Evolutionary conservation across 192 early-diverging fungal species (phyloP), one percentile per base, ranked within the genome.

Genomic region (Coemansia sp.): DNA sequence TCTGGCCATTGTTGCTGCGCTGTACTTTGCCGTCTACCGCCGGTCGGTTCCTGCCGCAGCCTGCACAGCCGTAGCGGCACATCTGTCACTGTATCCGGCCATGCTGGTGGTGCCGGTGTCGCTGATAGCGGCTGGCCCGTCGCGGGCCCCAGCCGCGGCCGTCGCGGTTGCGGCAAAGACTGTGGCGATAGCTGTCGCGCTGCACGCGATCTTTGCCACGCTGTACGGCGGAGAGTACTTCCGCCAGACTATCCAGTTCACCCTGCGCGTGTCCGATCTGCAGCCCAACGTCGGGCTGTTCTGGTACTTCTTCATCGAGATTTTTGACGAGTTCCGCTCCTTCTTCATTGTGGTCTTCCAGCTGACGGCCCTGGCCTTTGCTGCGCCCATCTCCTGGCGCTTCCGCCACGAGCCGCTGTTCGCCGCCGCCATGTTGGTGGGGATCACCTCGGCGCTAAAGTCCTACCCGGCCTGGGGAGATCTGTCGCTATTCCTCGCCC

Each of bases 261-360:
- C 60, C 10, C 54, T 93, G 27, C 59, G 78, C 3, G 87, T 93
- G 12, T 70, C 81, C 30, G 96, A 99, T 46, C 64, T 99, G 54
- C 87, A 87, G n/a, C 96, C 94, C 2, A 99, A 94, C 67, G 78
- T 96, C 19, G 96, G 96, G 5, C 60, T 97, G 43, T 96, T 82
- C 56, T 99, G 96, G 96, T 99, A 99, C 74, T 94, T 99, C 69
- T 94, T 96, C 70, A 97, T 91, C 40, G 96, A 99, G 64, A 94
- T 99, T 66, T 99, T 99, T 79, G 94, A 99, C 60, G 89, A 95
- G 47, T 99, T 96, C 80, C 81, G 96, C 22, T 53, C 79, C 5
- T 97, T 99, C 60, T 99, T 96, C 64, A 50, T 92, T 55, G 62
- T 84, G 14, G 92, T 95, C 2, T 97, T 99, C 63, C 94, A 99